Evolutionary conservation across 2,329 filamentous ascomycete genomes (phyloP).

Genomic region (Emydomyces testavorans): DNA sequence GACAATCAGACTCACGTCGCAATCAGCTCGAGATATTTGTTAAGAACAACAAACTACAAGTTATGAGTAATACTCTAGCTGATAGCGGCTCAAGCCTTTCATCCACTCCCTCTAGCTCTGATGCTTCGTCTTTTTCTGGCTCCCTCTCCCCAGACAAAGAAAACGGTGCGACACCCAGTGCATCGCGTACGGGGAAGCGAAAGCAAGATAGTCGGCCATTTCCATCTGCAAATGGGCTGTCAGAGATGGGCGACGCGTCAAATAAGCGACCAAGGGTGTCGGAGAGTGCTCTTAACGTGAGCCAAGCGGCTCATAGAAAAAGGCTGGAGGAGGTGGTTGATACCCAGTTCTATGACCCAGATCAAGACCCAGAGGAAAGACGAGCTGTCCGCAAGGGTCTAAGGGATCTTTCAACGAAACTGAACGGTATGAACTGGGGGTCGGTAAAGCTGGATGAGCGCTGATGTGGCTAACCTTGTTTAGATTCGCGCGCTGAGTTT

Average conservation of each 20-base stretch:
- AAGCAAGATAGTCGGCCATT: constrained; percentile 7
- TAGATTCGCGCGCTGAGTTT: constrained; percentile 61
- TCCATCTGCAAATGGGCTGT: not conserved
- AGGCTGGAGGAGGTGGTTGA: constrained; percentile 23
- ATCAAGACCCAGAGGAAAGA: constrained; percentile 62
- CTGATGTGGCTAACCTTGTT: constrained; percentile 1
- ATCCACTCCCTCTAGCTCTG: constrained; percentile 11
- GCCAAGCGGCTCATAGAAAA: constrained; percentile 11
- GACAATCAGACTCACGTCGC: not conserved
- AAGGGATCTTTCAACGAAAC: constrained; percentile 48
- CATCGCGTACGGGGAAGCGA: constrained; percentile 26
- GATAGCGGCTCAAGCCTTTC: constrained; percentile 2
- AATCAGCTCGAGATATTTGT: not conserved
- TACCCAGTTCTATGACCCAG: constrained; percentile 56
- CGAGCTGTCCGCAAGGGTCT: constrained; percentile 57
- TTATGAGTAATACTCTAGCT: not conserved
- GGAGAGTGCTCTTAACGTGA: constrained; percentile 6
- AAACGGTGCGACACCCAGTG: constrained; percentile 25
- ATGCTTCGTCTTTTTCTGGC: constrained; percentile 22
- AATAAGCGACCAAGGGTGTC: constrained; percentile 17
- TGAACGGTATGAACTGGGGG: constrained; percentile 39
- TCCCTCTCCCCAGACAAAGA: constrained; percentile 36
- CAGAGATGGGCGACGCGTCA: constrained; percentile 13
- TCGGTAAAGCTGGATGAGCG: not conserved
- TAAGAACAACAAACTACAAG: too few relatives aligned